phyloP scores from a whole-genome alignment of 371 early-diverging fungal species.

The Apophysomyces variabilis region DNA sequence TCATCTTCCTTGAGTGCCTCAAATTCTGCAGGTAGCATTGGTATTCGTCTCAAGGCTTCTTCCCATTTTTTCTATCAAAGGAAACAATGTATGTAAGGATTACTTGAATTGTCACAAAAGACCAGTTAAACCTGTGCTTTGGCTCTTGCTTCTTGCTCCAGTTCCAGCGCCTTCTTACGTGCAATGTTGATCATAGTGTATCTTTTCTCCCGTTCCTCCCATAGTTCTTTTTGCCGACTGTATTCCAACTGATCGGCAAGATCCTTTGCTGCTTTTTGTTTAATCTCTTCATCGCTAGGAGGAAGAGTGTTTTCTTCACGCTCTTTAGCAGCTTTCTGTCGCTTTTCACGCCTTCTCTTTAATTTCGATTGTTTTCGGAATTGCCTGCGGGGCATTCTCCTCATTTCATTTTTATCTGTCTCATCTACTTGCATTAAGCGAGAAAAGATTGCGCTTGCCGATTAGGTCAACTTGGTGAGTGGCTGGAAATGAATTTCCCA shows the following conservation, averaged over 20 bases:
- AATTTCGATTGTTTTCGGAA: conserved; percentile 23
- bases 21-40: conserved; percentile 17
- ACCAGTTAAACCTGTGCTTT: conserved; percentile 12
- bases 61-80: conserved; percentile 19
- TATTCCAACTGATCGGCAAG: conserved; percentile 15
- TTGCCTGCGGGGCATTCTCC: conserved; percentile 16
- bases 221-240: conserved; percentile 19
- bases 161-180: conserved; percentile 17
- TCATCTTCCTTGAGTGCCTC: not conserved
- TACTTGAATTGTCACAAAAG: not conserved
- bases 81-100: not conserved
- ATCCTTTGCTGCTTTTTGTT: conserved; percentile 2
- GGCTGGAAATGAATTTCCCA: not conserved
- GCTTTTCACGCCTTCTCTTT: conserved; percentile 8
- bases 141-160: conserved; percentile 15
- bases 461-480: not conserved
- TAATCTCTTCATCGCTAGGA: conserved; percentile 2
- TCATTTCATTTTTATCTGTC: not conserved
- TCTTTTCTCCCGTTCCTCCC: conserved; percentile 25
- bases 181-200: conserved; percentile 21
- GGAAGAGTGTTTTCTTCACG: conserved; percentile 10
- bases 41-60: conserved; percentile 22
- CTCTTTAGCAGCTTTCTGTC: conserved; percentile 17
- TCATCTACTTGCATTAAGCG: not conserved
- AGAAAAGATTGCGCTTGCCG: not conserved